A percentile compares a stretch with the other conserved stretches of the same genome.
Conservation (phyloP, 371 early-diverging fungal genomes). For the Mucor piriformis region DNA sequence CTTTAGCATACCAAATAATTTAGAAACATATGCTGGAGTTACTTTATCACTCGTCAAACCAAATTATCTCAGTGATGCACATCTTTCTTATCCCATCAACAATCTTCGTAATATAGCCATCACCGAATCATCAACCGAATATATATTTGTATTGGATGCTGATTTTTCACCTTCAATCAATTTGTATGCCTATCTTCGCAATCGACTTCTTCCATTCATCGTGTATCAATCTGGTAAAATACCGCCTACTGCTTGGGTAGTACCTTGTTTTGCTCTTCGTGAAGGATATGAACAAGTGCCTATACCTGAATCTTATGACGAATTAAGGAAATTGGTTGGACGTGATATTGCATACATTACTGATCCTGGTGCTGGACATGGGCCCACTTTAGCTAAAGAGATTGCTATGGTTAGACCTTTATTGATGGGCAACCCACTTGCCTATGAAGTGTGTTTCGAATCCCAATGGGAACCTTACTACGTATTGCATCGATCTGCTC, state of each 20-base stretch:
- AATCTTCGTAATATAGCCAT: slow-evolving; percentile 65
- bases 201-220: slow-evolving; percentile 32
- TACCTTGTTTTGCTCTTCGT: slow-evolving; percentile 62
- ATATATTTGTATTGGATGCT: slow-evolving; percentile 64
- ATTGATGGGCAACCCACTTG: slow-evolving; percentile 24
- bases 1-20: slow-evolving; percentile 39
- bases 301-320: slow-evolving; percentile 44
- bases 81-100: slow-evolving; percentile 65
- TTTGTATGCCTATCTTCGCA: slow-evolving; percentile 40
- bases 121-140: slow-evolving; percentile 46
- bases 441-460: slow-evolving; percentile 69
- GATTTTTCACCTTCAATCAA: slow-evolving; percentile 60
- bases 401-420: slow-evolving; percentile 37
- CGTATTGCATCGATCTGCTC: slow-evolving; percentile 50
- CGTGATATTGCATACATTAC: slow-evolving; percentile 60
- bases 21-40: slow-evolving; percentile 31
- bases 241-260: slow-evolving; percentile 50
- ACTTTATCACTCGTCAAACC: slow-evolving; percentile 56
- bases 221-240: slow-evolving; percentile 11
- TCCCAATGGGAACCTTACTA: slow-evolving; percentile 78
- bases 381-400: slow-evolving; percentile 53
- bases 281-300: slow-evolving; percentile 36
- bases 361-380: slow-evolving; percentile 66
- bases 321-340: slow-evolving; percentile 44
- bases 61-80: slow-evolving; percentile 37